Evolutionary conservation across 371 early-diverging fungal genomes (phyloP).

Genomic region (Rhizopus stolonifer): DNA sequence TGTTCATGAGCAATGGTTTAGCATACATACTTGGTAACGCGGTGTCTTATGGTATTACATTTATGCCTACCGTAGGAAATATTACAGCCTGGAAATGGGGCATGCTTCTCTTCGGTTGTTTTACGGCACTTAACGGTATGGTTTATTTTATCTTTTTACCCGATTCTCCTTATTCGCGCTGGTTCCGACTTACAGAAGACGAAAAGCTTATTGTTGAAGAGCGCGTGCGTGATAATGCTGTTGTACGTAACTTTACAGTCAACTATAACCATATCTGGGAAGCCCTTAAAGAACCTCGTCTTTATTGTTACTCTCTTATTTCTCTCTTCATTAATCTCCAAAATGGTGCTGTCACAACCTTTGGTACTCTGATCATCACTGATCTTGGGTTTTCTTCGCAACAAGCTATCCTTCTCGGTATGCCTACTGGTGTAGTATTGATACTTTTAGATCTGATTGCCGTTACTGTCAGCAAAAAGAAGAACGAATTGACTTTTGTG

Average conservation of each 20-base stretch:
- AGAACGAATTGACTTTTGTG: constrained; percentile 11
- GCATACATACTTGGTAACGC: constrained; percentile 24
- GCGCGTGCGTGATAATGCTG: constrained; percentile 29
- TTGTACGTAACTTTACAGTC: constrained; percentile 7
- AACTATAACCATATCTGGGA: constrained; percentile 15
- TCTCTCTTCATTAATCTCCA: constrained; percentile 17
- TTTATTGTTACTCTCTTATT: constrained; percentile 21
- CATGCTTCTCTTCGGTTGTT: constrained; percentile 17
- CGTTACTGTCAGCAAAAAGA: constrained; percentile 8
- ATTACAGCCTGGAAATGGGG: constrained; percentile 30
- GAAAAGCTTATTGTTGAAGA: constrained; percentile 19
- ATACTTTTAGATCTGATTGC: constrained; percentile 5
- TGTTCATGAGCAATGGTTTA: constrained; percentile 32
- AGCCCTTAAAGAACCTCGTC: constrained; percentile 19
- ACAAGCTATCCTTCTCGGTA: constrained; percentile 12
- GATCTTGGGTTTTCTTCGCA: constrained; percentile 12
- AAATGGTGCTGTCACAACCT: constrained; percentile 25
- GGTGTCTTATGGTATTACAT: constrained; percentile 31
- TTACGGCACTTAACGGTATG: constrained; percentile 8
- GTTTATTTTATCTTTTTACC: constrained; percentile 20
- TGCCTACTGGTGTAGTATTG: constrained; percentile 6
- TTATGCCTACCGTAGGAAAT: constrained; percentile 18
- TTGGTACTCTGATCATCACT: constrained; percentile 13
- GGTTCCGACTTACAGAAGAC: constrained; percentile 16
- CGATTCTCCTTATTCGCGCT: constrained; percentile 16